Conservation (phyloP, 345 rosid genomes). For the Gossypium ekmanianum region DNA sequence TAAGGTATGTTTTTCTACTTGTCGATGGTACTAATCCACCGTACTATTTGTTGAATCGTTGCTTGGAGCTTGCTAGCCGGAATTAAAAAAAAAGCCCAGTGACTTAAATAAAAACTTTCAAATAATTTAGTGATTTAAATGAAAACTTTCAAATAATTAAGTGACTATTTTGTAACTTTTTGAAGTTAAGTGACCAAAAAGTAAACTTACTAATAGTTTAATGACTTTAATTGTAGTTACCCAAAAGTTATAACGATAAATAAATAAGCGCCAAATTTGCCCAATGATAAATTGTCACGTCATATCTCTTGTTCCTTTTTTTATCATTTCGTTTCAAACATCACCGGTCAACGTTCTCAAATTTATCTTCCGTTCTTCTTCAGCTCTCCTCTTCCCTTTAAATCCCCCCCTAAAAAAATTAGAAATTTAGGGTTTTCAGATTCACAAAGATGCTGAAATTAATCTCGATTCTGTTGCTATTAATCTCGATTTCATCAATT, state of each 20-base stretch:
- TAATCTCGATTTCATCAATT: conserved; percentile 18
- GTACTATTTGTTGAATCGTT: too few species aligned
- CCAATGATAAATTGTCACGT: conserved; percentile 1
- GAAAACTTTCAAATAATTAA: too few species aligned
- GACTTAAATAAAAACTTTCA: too few species aligned
- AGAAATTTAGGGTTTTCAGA: background rate
- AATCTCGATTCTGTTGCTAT: conserved; percentile 1
- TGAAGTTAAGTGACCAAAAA: too few species aligned
- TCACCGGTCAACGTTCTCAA: conserved; percentile 16
- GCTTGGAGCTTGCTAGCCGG: accelerated
- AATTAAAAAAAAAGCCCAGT: too few species aligned
- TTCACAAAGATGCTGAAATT: conserved; percentile 22
- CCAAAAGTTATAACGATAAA: background rate
- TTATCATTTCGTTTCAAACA: background rate
- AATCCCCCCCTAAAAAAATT: background rate
- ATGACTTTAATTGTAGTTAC: too few species aligned
- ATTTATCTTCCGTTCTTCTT: background rate
- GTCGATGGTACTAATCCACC: too few species aligned
- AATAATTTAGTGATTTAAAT: too few species aligned
- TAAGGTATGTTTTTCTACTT: too few species aligned
- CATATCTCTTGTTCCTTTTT: background rate
- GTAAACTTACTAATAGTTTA: too few species aligned
- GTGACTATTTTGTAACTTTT: too few species aligned
- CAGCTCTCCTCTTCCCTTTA: background rate
- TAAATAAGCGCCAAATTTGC: background rate